Percentiles rank a stretch among this genome's conserved stretches.
Conservation (phyloP, 306 rosid genomes). For the Prunus dulcis region DNA sequence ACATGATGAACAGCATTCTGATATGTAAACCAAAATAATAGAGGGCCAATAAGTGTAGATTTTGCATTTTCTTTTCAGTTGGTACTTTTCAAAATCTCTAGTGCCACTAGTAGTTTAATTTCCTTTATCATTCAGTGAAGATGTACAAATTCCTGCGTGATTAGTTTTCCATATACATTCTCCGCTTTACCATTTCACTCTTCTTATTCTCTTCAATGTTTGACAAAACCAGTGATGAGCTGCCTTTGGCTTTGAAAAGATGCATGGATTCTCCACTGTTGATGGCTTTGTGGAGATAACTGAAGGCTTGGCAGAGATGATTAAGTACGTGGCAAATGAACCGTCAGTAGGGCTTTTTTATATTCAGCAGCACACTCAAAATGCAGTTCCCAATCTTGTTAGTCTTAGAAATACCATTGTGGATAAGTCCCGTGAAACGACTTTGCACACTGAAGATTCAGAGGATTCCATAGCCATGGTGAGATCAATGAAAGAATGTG, state of each 20-base stretch:
- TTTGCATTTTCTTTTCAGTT: neutral
- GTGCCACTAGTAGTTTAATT: neutral
- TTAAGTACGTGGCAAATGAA: constrained; percentile 73
- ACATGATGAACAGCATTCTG: neutral
- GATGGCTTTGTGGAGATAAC: constrained; percentile 90
- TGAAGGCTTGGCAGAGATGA: constrained; percentile 81
- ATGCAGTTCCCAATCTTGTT: constrained; percentile 63
- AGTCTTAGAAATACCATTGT: constrained; percentile 43
- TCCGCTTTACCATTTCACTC: neutral
- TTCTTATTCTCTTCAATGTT: constrained; percentile 15
- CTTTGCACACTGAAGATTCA: constrained; percentile 72
- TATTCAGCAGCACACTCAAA: constrained; percentile 83
- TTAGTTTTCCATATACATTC: neutral
- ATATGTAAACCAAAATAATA: neutral
- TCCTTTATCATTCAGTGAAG: neutral
- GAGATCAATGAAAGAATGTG: constrained; percentile 75
- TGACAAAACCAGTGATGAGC: constrained; percentile 47
- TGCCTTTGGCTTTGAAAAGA: constrained; percentile 49
- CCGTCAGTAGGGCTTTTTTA: constrained; percentile 90
- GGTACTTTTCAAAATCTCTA: neutral
- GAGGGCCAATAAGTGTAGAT: neutral
- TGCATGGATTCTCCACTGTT: constrained; percentile 77
- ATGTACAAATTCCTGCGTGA: neutral
- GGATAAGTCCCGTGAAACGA: constrained; percentile 59
- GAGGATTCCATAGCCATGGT: constrained; percentile 73